Percentiles rank a stretch among this genome's conserved stretches.
phyloP scores from a whole-genome alignment of 805 yeast species.

The Pichia cephalocereana region DNA sequence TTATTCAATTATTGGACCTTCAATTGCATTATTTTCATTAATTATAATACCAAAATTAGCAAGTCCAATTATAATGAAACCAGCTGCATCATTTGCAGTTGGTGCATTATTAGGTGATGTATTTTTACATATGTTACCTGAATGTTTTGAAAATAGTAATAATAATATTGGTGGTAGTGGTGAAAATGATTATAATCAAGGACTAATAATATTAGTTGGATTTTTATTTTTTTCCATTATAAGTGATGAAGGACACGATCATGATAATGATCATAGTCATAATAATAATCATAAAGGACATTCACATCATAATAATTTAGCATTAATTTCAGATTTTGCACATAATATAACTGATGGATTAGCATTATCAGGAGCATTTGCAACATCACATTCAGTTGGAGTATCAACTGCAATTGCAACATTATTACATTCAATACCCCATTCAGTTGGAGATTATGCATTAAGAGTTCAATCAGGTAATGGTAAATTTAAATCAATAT shows the following conservation, averaged over 20 bases:
- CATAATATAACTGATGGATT: conserved; percentile 75
- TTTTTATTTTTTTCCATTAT: conserved; percentile 46
- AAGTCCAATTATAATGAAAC: not conserved
- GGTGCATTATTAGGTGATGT: conserved; percentile 74
- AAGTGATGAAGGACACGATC: conserved; percentile 3
- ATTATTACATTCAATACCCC: conserved; percentile 72
- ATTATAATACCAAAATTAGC: conserved; percentile 17
- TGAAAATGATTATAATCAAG: not conserved
- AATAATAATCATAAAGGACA: not conserved
- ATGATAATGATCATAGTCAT: not conserved
- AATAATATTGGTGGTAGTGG: no score
- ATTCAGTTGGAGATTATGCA: conserved; percentile 75
- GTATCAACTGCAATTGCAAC: conserved; percentile 64
- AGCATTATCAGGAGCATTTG: conserved; percentile 65
- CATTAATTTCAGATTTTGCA: conserved; percentile 54
- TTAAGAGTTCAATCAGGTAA: conserved; percentile 61
- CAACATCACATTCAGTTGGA: conserved; percentile 50
- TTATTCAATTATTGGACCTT: conserved; percentile 50
- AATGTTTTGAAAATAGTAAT: conserved; percentile 32
- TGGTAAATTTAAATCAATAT: conserved; percentile 55
- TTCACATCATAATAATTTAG: conserved; percentile 8
- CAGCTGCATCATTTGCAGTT: conserved; percentile 40
- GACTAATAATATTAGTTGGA: conserved; percentile 28
- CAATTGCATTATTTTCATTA: conserved; percentile 45
- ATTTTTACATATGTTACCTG: conserved; percentile 64